A percentile compares a stretch with the other conserved stretches of the same genome.
phyloP scores from a whole-genome alignment of 2,329 filamentous ascomycete species.

The Phyllosticta citribraziliensis region DNA sequence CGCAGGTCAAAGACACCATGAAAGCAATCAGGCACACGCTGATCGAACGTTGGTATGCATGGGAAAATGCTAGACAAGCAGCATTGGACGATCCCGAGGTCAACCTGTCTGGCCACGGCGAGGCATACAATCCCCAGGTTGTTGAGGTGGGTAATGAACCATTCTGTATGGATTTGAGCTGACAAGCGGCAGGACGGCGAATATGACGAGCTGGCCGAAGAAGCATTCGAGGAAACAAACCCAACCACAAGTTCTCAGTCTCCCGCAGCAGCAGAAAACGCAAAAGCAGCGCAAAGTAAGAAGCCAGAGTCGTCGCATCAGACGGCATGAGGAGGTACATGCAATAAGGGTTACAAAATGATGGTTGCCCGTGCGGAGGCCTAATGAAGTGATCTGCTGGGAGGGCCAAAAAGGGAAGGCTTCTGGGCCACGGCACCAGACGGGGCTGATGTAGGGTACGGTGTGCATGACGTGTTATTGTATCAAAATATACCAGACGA shows the following conservation, averaged over 20 bases:
- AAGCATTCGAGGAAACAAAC: not conserved
- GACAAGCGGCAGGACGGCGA: not conserved
- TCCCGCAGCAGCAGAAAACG: not conserved
- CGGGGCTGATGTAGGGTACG: not conserved
- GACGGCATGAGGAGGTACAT: not conserved
- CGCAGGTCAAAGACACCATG: conserved; percentile 67
- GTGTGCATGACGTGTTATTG: conserved; percentile 6
- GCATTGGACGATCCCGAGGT: conserved; percentile 40
- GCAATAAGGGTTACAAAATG: not conserved
- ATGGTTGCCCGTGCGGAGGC: not conserved
- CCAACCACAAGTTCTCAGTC: not conserved
- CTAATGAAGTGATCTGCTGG: not conserved
- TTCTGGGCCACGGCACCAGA: not conserved
- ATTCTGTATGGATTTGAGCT: not conserved
- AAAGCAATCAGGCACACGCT: conserved; percentile 72
- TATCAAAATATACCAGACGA: conserved; percentile 1
- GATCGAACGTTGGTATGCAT: conserved; percentile 81
- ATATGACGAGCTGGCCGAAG: not conserved
- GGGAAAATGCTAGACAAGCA: conserved; percentile 60
- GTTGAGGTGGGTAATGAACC: conserved; percentile 2
- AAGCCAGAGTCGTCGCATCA: not conserved
- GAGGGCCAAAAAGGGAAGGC: not conserved
- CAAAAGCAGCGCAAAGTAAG: not conserved
- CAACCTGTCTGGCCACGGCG: conserved; percentile 33
- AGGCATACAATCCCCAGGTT: not conserved